Evolutionary conservation across 2,329 filamentous ascomycete genomes (phyloP).

Genomic region (Xylariaceae sp.): DNA sequence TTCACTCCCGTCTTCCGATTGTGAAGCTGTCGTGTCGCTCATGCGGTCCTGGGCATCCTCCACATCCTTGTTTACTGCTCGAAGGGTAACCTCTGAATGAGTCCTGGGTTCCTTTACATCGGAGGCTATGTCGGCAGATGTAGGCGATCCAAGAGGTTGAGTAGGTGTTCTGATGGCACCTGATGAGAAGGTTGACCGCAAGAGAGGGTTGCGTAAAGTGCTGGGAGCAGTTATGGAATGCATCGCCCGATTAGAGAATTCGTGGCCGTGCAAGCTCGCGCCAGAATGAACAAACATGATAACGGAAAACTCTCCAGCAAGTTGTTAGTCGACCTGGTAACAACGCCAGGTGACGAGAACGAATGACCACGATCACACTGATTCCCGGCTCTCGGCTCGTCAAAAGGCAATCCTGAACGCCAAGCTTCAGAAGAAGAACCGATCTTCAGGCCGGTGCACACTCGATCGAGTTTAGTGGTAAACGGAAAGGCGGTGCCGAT

Average conservation of each 20-base stretch:
- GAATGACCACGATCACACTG: conserved; percentile 1
- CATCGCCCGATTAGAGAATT: conserved; percentile 43
- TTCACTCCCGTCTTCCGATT: conserved; percentile 39
- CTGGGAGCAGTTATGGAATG: conserved; percentile 30
- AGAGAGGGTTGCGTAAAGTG: conserved; percentile 27
- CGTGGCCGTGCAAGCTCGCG: conserved; percentile 56
- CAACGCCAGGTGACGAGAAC: neutral
- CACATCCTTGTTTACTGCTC: conserved; percentile 13
- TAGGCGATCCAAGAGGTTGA: conserved; percentile 17
- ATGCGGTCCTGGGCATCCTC: conserved; percentile 25
- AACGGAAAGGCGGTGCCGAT: too few species aligned
- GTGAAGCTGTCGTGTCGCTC: conserved; percentile 22
- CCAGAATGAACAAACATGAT: conserved; percentile 56
- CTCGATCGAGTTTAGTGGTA: neutral
- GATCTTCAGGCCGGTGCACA: conserved; percentile 3
- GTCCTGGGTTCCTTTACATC: conserved; percentile 16
- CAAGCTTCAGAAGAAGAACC: neutral
- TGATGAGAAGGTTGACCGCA: conserved; percentile 29
- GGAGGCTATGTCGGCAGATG: conserved; percentile 14
- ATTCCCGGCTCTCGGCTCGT: neutral
- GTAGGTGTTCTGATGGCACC: conserved; percentile 25
- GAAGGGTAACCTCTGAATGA: conserved; percentile 17
- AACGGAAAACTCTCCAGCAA: conserved; percentile 19
- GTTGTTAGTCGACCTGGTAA: conserved; percentile 5
- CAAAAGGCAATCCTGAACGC: neutral